A percentile compares a stretch with the other conserved stretches of the same genome.
These are phyloP conservation scores for Carex parvula DNA, from an alignment of 176 grass and related monocot species.

Conservation along the genomic window DNA sequence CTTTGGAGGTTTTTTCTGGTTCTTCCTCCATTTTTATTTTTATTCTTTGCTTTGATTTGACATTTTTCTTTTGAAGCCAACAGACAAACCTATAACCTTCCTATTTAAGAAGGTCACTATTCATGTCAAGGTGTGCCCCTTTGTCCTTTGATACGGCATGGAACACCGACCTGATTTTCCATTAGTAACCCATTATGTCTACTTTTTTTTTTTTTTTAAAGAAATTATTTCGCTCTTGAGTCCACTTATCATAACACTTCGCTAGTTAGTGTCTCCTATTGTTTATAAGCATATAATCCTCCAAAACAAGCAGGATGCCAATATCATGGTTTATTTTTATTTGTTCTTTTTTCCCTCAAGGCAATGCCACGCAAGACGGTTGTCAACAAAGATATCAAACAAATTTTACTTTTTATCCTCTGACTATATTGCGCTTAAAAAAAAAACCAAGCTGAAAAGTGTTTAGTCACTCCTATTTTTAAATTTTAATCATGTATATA, in stretches of 20 bases:
- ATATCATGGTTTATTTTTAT: background rate
- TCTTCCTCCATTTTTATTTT: background rate
- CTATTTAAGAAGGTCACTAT: constrained; percentile 12
- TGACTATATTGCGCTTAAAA: background rate
- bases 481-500: too few species aligned
- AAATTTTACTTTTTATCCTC: too few species aligned
- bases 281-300: background rate
- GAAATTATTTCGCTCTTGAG: background rate
- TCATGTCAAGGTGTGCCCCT: background rate
- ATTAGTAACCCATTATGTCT: background rate
- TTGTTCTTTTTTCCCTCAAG: background rate
- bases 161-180: background rate
- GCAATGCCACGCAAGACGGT: background rate
- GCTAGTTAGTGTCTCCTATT: background rate
- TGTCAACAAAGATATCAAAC: background rate
- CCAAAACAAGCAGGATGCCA: background rate
- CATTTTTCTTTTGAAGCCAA: background rate
- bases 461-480: too few species aligned
- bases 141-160: background rate
- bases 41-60: background rate
- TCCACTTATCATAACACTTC: background rate
- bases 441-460: too few species aligned
- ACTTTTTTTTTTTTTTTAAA: background rate
- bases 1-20: background rate
- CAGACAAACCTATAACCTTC: background rate